Base-by-base conservation (phyloP, 1,139 yeast genomes). In the Magnusiomyces suaveolens region DNA sequence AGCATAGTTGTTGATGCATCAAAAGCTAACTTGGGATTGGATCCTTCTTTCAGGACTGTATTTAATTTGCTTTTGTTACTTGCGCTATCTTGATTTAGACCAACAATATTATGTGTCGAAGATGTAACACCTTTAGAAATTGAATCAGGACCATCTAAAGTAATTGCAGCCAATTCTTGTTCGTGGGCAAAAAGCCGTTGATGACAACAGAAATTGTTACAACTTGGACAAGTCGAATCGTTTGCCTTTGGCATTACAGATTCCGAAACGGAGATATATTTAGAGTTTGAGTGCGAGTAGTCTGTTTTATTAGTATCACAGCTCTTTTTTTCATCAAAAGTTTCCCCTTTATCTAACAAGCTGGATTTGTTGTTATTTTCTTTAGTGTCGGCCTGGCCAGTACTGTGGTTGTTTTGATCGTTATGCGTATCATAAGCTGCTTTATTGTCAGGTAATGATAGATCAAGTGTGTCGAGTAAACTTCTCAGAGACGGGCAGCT, bases 401-500 rank as follows among this genome's bases (percentile, higher is more conserved):
- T n/a, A 39, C n/a, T 39, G 21, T 39, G 8, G 6, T 10, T n/a
- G n/a, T 39, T 39, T 16, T 8, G 8, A 39, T 10, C 21, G 8
- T 39, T 18, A 39, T 39, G 43, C 43, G 8, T 10, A 10, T 39
- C 43, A 18, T 8, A 16, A 16, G 10, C 21, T 10, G 8, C 21
- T 10, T 6, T 39, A 10, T 39, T 39, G 6, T 39, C 43, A 6
- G 18, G 36, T 32, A 14, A 14, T 32, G 36, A 32, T 8, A 8
- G 14, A 8, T 32, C 36, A 32, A 14, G 14, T 14, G 14, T 8
- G 6, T n/a, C n/a, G 20, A 33, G 10, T 20, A 44, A 33, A 18
- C 25, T 44, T 44, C 33, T 44, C 6, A 44, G n/a, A 23, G 47
- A 44, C 47, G 47, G 47, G 24, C 47, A 44, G 32, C 47, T 44